These are phyloP conservation scores for Tetrapisispora iriomotensis DNA, from an alignment of 805 yeast species.

Conservation along the genomic window DNA sequence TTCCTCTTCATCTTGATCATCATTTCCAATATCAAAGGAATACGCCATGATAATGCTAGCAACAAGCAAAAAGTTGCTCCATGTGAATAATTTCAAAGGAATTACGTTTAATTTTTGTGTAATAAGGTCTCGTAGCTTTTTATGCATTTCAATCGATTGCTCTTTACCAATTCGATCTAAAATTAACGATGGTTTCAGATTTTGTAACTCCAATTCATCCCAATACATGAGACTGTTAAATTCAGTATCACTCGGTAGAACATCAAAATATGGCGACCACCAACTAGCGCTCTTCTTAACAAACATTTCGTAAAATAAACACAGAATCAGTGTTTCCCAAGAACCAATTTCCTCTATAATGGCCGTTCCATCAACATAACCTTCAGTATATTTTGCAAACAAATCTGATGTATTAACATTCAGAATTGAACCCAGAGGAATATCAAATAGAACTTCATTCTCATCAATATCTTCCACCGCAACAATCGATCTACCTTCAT, in stretches of 20 bases:
- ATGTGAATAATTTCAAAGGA: constrained; percentile 30
- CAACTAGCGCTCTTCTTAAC: constrained; percentile 36
- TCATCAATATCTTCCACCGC: constrained; percentile 51
- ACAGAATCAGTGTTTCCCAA: constrained; percentile 73
- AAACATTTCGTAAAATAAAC: constrained; percentile 52
- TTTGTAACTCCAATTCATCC: constrained; percentile 48
- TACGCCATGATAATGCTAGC: constrained; percentile 84
- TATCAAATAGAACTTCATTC: constrained; percentile 57
- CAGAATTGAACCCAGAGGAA: constrained; percentile 52
- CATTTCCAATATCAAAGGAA: constrained; percentile 69
- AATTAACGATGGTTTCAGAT: constrained; percentile 61
- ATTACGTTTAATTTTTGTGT: constrained; percentile 20
- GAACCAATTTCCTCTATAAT: constrained; percentile 34
- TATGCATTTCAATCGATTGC: constrained; percentile 52
- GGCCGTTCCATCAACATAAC: not conserved
- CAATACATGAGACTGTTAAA: constrained; percentile 75
- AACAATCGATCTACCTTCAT: constrained; percentile 72
- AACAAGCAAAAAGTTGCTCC: constrained; percentile 55
- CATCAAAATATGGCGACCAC: constrained; percentile 65
- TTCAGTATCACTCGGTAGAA: constrained; percentile 45
- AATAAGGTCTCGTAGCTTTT: constrained; percentile 24
- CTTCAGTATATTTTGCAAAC: constrained; percentile 6
- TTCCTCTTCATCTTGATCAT: constrained; percentile 27
- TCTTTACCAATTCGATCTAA: constrained; percentile 60
- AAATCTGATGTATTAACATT: constrained; percentile 47